Conservation (phyloP, 768 basidiomycete genomes). For the Gloeopeniophorella convolvens region DNA sequence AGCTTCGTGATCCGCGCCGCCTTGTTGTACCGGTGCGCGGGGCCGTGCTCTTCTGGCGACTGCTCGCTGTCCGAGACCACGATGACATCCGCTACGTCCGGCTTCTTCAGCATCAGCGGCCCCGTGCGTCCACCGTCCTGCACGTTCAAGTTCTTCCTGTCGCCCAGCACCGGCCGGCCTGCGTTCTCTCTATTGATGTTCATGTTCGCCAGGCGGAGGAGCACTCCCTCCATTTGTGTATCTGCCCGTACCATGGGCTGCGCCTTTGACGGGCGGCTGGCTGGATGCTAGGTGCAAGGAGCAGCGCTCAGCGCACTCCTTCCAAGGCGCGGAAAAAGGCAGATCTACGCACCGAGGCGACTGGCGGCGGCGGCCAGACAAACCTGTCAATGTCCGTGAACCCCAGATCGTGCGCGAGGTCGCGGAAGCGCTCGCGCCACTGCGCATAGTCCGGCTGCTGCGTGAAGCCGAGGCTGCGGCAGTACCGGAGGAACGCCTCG, state of each 20-base stretch:
- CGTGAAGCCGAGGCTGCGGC: constrained; percentile 59
- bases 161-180: constrained; percentile 13
- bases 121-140: not conserved
- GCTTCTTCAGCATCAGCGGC: constrained; percentile 7
- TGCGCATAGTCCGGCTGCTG: constrained; percentile 59
- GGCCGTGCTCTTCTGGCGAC: constrained; percentile 24
- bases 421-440: constrained; percentile 61
- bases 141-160: constrained; percentile 21
- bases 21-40: constrained; percentile 39
- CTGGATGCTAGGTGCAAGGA: too few relatives aligned
- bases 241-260: not conserved
- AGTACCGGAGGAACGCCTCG: constrained; percentile 71
- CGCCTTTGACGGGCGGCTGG: constrained; percentile 13
- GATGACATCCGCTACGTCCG: constrained; percentile 31
- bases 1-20: constrained; percentile 47
- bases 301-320: too few relatives aligned
- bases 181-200: constrained; percentile 31
- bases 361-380: constrained; percentile 56
- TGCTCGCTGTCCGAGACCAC: constrained; percentile 41
- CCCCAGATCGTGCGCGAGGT: constrained; percentile 54
- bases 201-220: constrained; percentile 12
- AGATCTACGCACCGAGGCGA: constrained; percentile 22
- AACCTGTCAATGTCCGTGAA: constrained; percentile 54
- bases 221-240: not conserved
- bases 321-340: not conserved